Conservation (phyloP, 176 grass and related monocot genomes). For the Musa itinerans region DNA sequence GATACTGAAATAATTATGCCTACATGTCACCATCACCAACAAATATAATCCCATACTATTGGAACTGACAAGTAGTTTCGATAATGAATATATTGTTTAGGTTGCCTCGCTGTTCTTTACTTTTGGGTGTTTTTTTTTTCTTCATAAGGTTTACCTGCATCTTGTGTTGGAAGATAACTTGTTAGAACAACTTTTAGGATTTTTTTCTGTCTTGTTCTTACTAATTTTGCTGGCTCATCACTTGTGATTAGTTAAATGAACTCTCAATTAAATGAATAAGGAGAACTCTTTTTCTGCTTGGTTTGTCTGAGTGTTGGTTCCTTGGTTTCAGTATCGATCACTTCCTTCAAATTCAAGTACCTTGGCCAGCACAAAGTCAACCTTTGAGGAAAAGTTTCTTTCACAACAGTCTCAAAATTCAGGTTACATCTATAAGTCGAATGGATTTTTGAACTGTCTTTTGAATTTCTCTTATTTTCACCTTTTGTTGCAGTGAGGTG, state of each 20-base stretch:
- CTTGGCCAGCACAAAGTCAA: slow-evolving; percentile 40
- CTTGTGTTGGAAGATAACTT: neutral
- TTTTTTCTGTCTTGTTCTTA: neutral
- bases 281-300: neutral
- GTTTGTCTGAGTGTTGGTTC: slow-evolving; percentile 5
- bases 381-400: slow-evolving; percentile 87
- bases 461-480: neutral
- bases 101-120: neutral
- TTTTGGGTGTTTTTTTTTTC: neutral
- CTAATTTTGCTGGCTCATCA: too few species aligned
- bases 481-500: slow-evolving; percentile 65
- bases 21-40: too few species aligned
- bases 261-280: neutral
- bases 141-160: neutral
- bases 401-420: slow-evolving; percentile 69
- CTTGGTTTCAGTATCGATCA: slow-evolving; percentile 77
- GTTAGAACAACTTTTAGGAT: neutral
- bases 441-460: neutral
- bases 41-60: too few species aligned
- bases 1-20: too few species aligned
- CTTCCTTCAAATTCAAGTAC: slow-evolving; percentile 67
- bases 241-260: neutral
- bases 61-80: too few species aligned
- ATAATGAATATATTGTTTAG: neutral
- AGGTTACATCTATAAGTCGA: slow-evolving; percentile 35